Evolutionary conservation across 805 yeast genomes (phyloP).

Genomic region (Metahyphopichia silvanorum): DNA sequence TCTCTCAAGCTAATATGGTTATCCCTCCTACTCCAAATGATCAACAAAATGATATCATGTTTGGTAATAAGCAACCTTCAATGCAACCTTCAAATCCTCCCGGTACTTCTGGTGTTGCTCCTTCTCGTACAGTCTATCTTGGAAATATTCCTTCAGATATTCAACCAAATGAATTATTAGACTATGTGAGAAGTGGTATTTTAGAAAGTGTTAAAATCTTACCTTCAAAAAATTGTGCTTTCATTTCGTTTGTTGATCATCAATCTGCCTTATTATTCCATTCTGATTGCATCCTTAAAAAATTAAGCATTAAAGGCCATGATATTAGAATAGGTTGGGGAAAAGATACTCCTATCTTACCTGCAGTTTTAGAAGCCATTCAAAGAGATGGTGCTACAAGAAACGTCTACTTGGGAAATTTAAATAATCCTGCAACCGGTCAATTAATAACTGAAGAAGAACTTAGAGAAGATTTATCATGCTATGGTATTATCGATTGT

Average conservation of each 20-base stretch:
- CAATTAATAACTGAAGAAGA: constrained; percentile 57
- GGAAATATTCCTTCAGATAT: constrained; percentile 86
- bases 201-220: constrained; percentile 75
- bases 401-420: constrained; percentile 84
- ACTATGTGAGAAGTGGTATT: constrained; percentile 88
- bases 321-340: constrained; percentile 95
- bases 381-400: constrained; percentile 88
- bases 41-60: constrained; percentile 5
- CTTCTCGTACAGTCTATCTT: constrained; percentile 83
- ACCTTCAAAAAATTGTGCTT: constrained; percentile 87
- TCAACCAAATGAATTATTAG: constrained; percentile 76
- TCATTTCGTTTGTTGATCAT: constrained; percentile 84
- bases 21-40: constrained; percentile 3
- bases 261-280: constrained; percentile 87
- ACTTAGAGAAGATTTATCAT: constrained; percentile 59
- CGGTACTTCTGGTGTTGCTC: constrained; percentile 35
- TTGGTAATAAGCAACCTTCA: constrained; percentile 1
- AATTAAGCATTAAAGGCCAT: constrained; percentile 73
- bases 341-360: constrained; percentile 68
- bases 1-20: too few relatives aligned
- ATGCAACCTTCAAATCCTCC: constrained; percentile 4
- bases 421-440: constrained; percentile 55
- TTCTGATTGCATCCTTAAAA: constrained; percentile 85
- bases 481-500: constrained; percentile 82
- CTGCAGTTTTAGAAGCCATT: constrained; percentile 72